These are phyloP conservation scores for Lathyrus aphaca DNA, from an alignment of 306 rosid genomes.

Conservation along the genomic window DNA sequence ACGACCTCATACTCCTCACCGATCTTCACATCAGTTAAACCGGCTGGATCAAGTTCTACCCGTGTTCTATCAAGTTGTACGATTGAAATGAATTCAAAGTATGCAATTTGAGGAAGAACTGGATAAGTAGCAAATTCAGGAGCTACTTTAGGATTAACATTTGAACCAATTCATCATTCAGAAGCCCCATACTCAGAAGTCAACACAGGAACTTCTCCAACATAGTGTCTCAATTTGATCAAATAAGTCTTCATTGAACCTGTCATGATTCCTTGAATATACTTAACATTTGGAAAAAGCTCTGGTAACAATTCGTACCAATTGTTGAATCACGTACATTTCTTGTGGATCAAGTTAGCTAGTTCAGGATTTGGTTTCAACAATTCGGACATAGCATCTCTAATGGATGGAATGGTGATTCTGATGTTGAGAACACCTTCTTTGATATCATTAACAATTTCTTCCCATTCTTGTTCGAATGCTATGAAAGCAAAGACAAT, in stretches of 20 bases:
- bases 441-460: constrained; percentile 63
- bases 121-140: constrained; percentile 69
- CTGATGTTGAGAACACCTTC: constrained; percentile 62
- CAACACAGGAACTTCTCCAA: constrained; percentile 71
- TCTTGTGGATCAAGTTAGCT: constrained; percentile 60
- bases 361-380: constrained; percentile 79
- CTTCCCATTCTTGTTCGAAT: constrained; percentile 83
- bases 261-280: constrained; percentile 83
- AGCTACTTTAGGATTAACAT: constrained; percentile 66
- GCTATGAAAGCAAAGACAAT: constrained; percentile 70
- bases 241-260: constrained; percentile 90
- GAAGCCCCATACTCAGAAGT: constrained; percentile 92
- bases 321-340: constrained; percentile 60
- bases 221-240: constrained; percentile 81
- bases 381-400: constrained; percentile 64
- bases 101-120: constrained; percentile 84
- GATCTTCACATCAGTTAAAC: constrained; percentile 65
- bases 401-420: constrained; percentile 54
- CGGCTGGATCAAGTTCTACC: constrained; percentile 55
- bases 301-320: constrained; percentile 85
- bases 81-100: constrained; percentile 81
- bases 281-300: constrained; percentile 80
- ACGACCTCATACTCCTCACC: constrained; percentile 77
- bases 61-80: constrained; percentile 5
- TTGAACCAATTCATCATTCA: constrained; percentile 91